Conservation (phyloP, 2,329 filamentous ascomycete genomes). For the Aphanocladium album region DNA sequence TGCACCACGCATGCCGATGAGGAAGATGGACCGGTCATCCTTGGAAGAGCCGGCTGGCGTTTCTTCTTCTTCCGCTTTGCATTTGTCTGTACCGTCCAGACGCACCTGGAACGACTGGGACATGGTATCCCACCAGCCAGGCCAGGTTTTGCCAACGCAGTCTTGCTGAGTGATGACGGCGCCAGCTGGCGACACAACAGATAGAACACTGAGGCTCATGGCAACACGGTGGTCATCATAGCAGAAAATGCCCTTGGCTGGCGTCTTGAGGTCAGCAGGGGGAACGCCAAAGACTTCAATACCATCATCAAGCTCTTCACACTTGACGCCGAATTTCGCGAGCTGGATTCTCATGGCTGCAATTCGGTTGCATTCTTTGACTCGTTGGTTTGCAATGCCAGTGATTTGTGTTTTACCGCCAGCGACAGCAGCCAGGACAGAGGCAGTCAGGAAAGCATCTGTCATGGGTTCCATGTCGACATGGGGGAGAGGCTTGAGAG, state of each 20-base stretch:
- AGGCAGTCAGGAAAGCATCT: constrained; percentile 93
- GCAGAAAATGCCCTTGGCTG: constrained; percentile 71
- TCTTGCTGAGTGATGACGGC: constrained; percentile 83
- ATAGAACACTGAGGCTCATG: constrained; percentile 95
- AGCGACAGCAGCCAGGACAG: constrained; percentile 85
- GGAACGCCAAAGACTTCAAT: constrained; percentile 64
- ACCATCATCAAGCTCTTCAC: constrained; percentile 88
- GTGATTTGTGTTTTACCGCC: constrained; percentile 78
- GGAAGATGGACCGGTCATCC: constrained; percentile 68
- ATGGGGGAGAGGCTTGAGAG: constrained; percentile 68
- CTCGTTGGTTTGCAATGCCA: constrained; percentile 94
- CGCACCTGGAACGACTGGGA: constrained; percentile 70
- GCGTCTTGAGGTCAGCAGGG: constrained; percentile 44
- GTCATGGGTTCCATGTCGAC: constrained; percentile 99
- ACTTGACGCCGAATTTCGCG: constrained; percentile 84
- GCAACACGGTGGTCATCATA: constrained; percentile 97
- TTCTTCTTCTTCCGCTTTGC: constrained; percentile 16
- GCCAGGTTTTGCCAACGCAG: constrained; percentile 97
- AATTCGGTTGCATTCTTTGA: constrained; percentile 98
- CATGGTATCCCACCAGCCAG: constrained; percentile 94
- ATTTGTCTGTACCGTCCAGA: constrained; percentile 67
- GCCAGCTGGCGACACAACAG: constrained; percentile 63
- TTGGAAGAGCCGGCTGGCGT: constrained; percentile 3
- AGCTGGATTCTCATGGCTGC: constrained; percentile 92
- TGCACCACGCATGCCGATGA: constrained; percentile 95